phyloP scores from a whole-genome alignment of 768 basidiomycete species.

The Rhodotorula toruloides region DNA sequence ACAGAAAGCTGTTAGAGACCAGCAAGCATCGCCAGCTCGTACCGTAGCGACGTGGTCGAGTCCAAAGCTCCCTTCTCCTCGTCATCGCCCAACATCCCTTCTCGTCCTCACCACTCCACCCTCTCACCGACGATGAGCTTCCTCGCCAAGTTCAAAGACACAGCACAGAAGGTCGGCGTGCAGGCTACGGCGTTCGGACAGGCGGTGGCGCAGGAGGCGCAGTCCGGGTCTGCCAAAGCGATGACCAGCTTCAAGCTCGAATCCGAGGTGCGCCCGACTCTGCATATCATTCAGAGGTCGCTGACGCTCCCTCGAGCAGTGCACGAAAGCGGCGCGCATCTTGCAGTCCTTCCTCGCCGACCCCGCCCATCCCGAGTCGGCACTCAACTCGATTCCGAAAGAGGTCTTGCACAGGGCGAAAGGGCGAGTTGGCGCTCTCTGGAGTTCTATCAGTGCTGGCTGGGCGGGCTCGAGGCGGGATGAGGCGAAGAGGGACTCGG shows the following conservation, averaged over 20 bases:
- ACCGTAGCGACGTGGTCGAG: too few species aligned
- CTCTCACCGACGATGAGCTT: too few species aligned
- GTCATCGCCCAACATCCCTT: too few species aligned
- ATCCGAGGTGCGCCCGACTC: slow-evolving; percentile 56
- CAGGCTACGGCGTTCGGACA: slow-evolving; percentile 73
- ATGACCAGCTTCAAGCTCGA: slow-evolving; percentile 82
- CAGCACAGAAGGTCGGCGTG: slow-evolving; percentile 72
- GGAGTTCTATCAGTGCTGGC: neutral
- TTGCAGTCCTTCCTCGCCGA: slow-evolving; percentile 77
- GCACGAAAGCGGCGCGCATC: slow-evolving; percentile 77
- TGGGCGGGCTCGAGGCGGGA: neutral
- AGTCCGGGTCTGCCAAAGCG: slow-evolving; percentile 68
- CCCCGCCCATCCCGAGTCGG: slow-evolving; percentile 77
- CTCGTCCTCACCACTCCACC: too few species aligned
- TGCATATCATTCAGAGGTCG: neutral
- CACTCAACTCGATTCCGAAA: slow-evolving; percentile 89
- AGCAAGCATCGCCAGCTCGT: too few species aligned
- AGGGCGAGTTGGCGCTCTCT: slow-evolving; percentile 53
- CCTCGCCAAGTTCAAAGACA: slow-evolving; percentile 72
- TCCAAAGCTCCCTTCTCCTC: too few species aligned
- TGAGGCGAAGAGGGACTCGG: neutral
- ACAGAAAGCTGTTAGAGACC: too few species aligned
- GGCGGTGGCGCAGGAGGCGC: slow-evolving; percentile 62
- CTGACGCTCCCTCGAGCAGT: slow-evolving; percentile 5
- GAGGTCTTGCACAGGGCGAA: slow-evolving; percentile 81